Base-by-base conservation (phyloP, 352 stramenopile genomes). In the Phytophthora constricta region DNA sequence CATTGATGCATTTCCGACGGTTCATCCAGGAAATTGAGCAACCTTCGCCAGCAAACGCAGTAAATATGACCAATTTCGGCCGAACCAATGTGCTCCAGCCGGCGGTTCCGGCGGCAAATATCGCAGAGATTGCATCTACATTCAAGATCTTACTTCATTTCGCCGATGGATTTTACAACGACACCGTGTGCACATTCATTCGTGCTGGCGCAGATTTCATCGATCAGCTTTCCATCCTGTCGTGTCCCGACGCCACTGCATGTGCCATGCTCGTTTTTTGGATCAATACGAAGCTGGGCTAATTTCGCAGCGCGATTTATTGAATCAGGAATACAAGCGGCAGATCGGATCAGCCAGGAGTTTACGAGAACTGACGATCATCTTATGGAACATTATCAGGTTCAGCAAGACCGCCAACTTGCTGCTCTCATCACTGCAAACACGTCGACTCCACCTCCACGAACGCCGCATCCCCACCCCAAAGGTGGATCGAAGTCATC, bases 41-140 rank as follows among this genome's bases (percentile, higher is more conserved):
- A 11, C 5, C 48, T 8, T 41, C 41, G 11, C 31, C 41, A 42
- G 48, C n/a, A 19, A 46, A 8, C 19, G n/a, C n/a, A n/a, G n/a
- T n/a, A n/a, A 50, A 50, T n/a, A 62, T 62, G 55, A 62, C 43
- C 11, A 54, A 68, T 27, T 68, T 65, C 17, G 50, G 43, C 3
- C 31, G 60, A 7, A 53, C 51, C 7, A 68, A 62, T n/a, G 1
- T 42, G 1, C 42, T 62, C 9, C 60, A 58, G 17, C n/a, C 45
- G 0, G 43, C 51, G 0, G 25, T 34, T 7, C 34, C 43, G 1
- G 51, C 60, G 5, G 4, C 26, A 0, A 43, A 19, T 10, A 49
- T 66, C 4, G 1, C 17, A 1, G 58, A 66, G 1, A 59, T 60
- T 27, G 26, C 60, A 0, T 39, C 54, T 1, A 20, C 58, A 14